Evolutionary conservation across 441 rosid genomes (phyloP), one percentile per base, ranked within the genome.

Genomic region (Euphorbia celastroides): DNA sequence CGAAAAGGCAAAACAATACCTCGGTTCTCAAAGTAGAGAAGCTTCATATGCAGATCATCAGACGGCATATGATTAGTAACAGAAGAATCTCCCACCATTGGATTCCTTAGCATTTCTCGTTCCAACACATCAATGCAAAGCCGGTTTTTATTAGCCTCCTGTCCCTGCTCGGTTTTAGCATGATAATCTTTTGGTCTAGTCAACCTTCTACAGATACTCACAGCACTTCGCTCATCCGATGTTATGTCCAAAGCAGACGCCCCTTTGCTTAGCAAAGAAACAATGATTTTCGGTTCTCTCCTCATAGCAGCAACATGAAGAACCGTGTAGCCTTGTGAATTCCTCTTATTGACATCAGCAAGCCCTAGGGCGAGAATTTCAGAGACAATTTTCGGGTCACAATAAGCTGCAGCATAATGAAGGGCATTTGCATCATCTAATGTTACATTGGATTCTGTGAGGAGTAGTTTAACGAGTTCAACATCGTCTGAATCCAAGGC

Each of bases 401-500:
- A 89, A 58, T 88, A 89, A 1, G 96, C 82, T 19, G 88, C 93
- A 12, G 99, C 99, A 66, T 85, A 88, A 57, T 91, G 97, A 54
- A 93, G 96, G 9, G 93, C 96, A 74, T 72, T 69, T 0, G 97
- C 84, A 48, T 80, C 85, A 60, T 93, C 97, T 30, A 93, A 76
- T 68, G 69, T 85, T 30, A 85, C 81, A 48, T 84, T 80, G 6
- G 82, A 86, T 65, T 93, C 99, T 55, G 70, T 79, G 57, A 91
- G 72, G 17, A 93, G 85, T 90, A 88, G 78, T 64, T 88, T 79
- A 54, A 93, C 93, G 66, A 93, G 74, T 61, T 93, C 96, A 13
- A 93, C 89, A 54, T 93, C 99, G 38, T 93, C 97, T 0, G 97
- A 93, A 65, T 93, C 97, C 3, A 93, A 72, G 1, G 96, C 99